Conservation (phyloP, 176 grass and related monocot species). For the Olyra latifolia region DNA sequence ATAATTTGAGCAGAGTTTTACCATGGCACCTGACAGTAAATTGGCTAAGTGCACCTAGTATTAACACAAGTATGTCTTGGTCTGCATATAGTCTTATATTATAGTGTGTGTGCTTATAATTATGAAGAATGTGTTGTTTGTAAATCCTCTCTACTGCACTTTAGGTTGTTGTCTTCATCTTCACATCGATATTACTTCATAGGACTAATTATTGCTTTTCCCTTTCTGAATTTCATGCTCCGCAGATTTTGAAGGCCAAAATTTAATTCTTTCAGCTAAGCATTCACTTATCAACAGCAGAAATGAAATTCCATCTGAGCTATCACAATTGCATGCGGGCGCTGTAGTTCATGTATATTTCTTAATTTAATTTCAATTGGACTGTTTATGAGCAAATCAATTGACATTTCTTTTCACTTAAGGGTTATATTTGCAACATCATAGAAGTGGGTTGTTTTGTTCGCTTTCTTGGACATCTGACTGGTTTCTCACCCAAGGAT, state of each 20-base stretch:
- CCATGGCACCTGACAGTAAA: background rate
- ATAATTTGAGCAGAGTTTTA: background rate
- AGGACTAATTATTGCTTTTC: conserved; percentile 1
- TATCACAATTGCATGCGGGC: conserved; percentile 56
- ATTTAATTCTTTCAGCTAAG: conserved; percentile 90
- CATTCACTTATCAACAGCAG: conserved; percentile 65
- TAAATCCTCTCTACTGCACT: background rate
- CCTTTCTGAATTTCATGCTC: conserved; percentile 18
- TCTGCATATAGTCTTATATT: conserved; percentile 3
- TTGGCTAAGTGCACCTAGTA: background rate
- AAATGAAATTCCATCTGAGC: conserved; percentile 75
- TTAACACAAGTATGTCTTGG: background rate
- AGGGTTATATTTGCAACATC: conserved; percentile 96
- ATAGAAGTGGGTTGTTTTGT: conserved; percentile 97
- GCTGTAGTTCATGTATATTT: conserved; percentile 65
- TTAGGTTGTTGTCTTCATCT: background rate
- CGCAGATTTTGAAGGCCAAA: conserved; percentile 82
- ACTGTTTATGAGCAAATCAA: conserved; percentile 5
- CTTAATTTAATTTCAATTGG: conserved; percentile 23
- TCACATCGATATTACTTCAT: background rate
- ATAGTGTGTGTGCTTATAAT: background rate
- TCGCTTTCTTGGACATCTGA: conserved; percentile 91
- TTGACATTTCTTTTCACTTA: conserved; percentile 36
- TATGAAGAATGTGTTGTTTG: background rate
- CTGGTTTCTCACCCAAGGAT: conserved; percentile 90